A percentile compares a stretch with the other conserved stretches of the same genome.
phyloP scores from a whole-genome alignment of 192 early-diverging fungal species.

The Coemansia sp. region DNA sequence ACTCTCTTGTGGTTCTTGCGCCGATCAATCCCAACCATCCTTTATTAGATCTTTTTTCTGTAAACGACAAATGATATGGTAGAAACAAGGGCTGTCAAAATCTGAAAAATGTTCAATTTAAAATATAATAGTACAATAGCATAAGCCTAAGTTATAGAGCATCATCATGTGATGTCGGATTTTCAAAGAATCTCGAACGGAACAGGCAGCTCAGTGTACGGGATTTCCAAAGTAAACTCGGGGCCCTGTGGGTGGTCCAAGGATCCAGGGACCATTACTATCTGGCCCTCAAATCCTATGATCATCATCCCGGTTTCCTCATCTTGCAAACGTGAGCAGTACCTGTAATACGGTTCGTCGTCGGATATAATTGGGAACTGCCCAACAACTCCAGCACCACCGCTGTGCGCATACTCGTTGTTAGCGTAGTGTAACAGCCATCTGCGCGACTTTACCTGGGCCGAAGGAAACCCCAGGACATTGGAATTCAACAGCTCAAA shows the following conservation, averaged over 20 bases:
- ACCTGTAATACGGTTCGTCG: constrained; percentile 29
- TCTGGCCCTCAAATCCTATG: constrained; percentile 36
- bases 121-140: neutral
- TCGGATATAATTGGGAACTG: constrained; percentile 32
- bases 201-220: constrained; percentile 38
- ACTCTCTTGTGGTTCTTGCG: constrained; percentile 12
- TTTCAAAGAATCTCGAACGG: constrained; percentile 30
- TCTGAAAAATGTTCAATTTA: neutral
- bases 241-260: constrained; percentile 35
- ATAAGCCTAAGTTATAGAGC: neutral
- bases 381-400: constrained; percentile 38
- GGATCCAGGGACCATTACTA: constrained; percentile 48
- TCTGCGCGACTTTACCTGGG: constrained; percentile 36
- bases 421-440: constrained; percentile 36
- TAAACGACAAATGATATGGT: too few relatives aligned
- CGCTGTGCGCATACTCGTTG: constrained; percentile 16
- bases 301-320: constrained; percentile 23
- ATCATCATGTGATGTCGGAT: neutral
- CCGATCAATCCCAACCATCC: neutral
- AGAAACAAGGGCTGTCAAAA: neutral
- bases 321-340: constrained; percentile 46
- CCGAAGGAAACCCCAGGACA: constrained; percentile 20
- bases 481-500: constrained; percentile 32
- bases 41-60: too few relatives aligned
- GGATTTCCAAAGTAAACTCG: constrained; percentile 27